Base-by-base conservation (phyloP, 2,329 filamentous ascomycete species). In the Metarhizium album region DNA sequence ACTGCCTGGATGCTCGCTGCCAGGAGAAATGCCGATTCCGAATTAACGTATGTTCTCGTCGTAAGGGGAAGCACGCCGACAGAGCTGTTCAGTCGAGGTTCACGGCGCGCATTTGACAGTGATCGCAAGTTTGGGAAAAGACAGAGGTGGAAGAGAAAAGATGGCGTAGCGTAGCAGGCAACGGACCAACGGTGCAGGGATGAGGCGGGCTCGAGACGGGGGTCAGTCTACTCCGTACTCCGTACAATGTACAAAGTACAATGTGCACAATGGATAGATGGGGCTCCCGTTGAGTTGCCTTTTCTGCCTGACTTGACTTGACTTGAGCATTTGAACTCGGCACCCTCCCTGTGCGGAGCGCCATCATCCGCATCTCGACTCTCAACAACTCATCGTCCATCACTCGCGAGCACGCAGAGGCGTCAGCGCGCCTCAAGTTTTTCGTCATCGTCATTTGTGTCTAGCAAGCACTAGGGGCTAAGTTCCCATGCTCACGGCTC, bases 131-230 rank as follows among this genome's bases (percentile, higher is more conserved):
- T 45, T 50, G 40, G 38, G n/a, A 47, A 16, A 22, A 42, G 40
- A 53, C 33, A 49, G 48, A 45, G 45, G 40, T 51, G 27, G 42
- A 48, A 54, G 47, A 35, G 49, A 40, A 42, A 29, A 42, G 49
- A 47, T 45, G 23, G 46, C 33, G 35, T 37, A 38, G 47, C 47
- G 46, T 51, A 51, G n/a, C n/a, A n/a, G n/a, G n/a, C n/a, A n/a
- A n/a, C n/a, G n/a, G n/a, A n/a, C n/a, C 50, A 48, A 37, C 23
- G 23, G 45, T 42, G 42, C 51, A 53, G 51, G 51, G 46, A 53
- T 48, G 42, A 22, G 24, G 45, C 46, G 49, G 48, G 31, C 51
- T 49, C 47, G 40, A 43, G 47, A 49, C 49, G 50, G 51, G 27
- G 48, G 29, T 38, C 33, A 38, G 47, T 33, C 37, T 45, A 24